Percentiles rank a stretch among this genome's conserved stretches.
Evolutionary conservation across 805 yeast species (phyloP).

Genomic region (Saccharomycodes ludwigii): DNA sequence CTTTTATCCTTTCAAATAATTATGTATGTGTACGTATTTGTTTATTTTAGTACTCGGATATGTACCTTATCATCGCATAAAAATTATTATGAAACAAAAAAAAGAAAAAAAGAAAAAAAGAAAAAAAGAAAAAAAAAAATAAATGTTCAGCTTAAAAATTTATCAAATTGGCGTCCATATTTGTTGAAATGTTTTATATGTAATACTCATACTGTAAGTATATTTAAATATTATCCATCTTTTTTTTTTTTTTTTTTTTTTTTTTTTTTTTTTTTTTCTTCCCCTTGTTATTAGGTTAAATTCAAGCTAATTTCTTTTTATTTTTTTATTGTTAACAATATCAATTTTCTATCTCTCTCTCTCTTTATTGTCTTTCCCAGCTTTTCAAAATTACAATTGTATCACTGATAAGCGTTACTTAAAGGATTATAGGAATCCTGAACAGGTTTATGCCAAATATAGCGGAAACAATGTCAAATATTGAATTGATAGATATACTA

Average conservation of each 20-base stretch:
- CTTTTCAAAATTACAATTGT: neutral
- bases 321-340: too few relatives aligned
- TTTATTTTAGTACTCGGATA: too few relatives aligned
- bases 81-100: neutral
- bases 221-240: too few relatives aligned
- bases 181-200: too few relatives aligned
- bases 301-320: too few relatives aligned
- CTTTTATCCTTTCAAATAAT: too few relatives aligned
- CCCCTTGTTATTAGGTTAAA: neutral
- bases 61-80: neutral
- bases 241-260: neutral
- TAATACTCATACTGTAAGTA: too few relatives aligned
- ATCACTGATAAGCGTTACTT: slow-evolving; percentile 1
- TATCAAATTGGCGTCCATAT: too few relatives aligned
- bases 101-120: slow-evolving; percentile 2
- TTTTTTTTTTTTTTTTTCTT: neutral
- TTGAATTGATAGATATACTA: slow-evolving; percentile 16
- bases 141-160: too few relatives aligned
- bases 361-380: neutral
- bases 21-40: neutral
- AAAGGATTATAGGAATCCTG: neutral
- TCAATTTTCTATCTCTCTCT: slow-evolving; percentile 1
- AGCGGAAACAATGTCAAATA: too few relatives aligned
- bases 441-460: slow-evolving; percentile 10
- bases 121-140: too few relatives aligned